Evolutionary conservation across 2,329 filamentous ascomycete species (phyloP).

Genomic region (Penicillium freii): DNA sequence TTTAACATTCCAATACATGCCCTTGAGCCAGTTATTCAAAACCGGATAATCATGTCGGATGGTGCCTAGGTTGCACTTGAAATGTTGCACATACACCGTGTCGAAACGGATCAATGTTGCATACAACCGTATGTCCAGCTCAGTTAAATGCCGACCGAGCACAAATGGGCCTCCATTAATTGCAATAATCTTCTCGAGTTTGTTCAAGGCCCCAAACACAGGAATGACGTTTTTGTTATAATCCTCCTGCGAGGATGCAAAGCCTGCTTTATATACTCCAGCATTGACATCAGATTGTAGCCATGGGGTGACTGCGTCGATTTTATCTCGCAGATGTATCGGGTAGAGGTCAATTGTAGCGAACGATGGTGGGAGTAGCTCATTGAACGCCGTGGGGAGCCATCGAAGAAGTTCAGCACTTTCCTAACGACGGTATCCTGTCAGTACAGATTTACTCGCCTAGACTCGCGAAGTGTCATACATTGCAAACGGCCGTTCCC

Average conservation of each 20-base stretch:
- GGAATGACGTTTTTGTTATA: neutral
- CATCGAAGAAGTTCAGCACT: neutral
- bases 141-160: neutral
- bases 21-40: neutral
- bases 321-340: neutral
- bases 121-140: neutral
- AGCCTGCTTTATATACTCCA: neutral
- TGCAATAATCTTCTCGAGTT: neutral
- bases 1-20: neutral
- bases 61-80: neutral
- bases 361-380: neutral
- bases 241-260: neutral
- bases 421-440: neutral
- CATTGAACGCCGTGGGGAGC: neutral
- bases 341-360: neutral
- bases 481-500: conserved; percentile 59
- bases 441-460: neutral
- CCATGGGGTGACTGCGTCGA: neutral
- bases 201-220: neutral
- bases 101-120: neutral
- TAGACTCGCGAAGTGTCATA: neutral
- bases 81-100: neutral
- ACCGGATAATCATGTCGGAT: neutral
- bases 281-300: neutral
- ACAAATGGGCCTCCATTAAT: neutral